Evolutionary conservation across 202 grass and related monocot genomes (phyloP).

Genomic region (Tripidium arundinaceum): DNA sequence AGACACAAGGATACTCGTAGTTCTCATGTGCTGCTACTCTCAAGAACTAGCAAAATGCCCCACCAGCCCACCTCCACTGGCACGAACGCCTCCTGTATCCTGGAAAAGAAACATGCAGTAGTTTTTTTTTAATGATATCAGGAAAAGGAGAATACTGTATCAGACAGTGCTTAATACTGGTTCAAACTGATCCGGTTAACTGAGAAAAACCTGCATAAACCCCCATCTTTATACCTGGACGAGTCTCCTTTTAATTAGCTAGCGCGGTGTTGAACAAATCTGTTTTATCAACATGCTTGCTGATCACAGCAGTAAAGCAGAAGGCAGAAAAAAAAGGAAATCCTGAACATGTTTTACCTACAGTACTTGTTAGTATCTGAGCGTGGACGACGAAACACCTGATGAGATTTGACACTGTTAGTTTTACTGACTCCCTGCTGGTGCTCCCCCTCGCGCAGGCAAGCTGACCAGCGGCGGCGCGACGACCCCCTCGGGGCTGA

Average conservation of each 20-base stretch:
- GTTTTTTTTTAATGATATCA: not conserved
- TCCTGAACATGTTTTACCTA: not conserved
- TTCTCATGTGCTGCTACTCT: conserved; percentile 14
- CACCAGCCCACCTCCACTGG: not conserved
- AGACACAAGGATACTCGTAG: not conserved
- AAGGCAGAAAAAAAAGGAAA: not conserved
- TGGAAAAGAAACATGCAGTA: not conserved
- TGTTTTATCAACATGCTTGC: not conserved
- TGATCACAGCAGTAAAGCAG: not conserved
- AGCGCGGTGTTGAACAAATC: not conserved
- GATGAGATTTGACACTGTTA: not conserved
- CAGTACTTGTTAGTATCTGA: not conserved
- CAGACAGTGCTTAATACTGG: not conserved
- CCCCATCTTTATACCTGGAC: not conserved
- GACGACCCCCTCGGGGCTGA: conserved; percentile 44
- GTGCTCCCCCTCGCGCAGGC: conserved; percentile 18
- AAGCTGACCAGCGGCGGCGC: conserved; percentile 47
- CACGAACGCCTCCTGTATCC: not conserved
- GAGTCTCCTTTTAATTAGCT: no score
- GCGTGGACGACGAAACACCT: not conserved
- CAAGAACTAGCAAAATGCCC: conserved; percentile 8
- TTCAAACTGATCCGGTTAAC: not conserved
- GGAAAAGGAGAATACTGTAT: not conserved
- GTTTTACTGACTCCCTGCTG: no score
- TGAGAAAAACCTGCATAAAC: not conserved